Base-by-base conservation (phyloP, 768 basidiomycete species). In the Zangia roseola region DNA sequence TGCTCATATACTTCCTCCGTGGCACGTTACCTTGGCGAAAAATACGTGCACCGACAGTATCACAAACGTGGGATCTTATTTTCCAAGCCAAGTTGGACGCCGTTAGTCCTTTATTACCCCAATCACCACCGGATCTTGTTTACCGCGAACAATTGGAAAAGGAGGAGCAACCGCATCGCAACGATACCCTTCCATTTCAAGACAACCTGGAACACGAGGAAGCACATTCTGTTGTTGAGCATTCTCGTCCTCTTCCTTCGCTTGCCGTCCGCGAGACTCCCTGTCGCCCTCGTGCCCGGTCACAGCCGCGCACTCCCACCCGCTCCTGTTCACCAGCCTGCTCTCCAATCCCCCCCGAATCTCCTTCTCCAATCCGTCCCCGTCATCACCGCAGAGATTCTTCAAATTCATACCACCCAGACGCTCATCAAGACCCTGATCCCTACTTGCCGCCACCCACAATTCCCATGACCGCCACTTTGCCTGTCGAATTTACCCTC, bases 11-110 rank as follows among this genome's bases (percentile, higher is more conserved):
- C 59, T 89, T 91, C 65, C 68, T 89, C 13, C 83, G 86, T 6
- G 87, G 88, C 14, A 83, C 82, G 0, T 72, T 90, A 3, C 88
- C 88, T 1, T 91, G 88, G 88, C 76, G 85, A 59, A 86, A 84
- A 69, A 61, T 88, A 37, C 80, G 83, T 37, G 88, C 82, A 0
- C 71, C 79, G 30, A 79, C 86, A 10, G 77, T 86, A 12, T 74
- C 79, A 6, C 79, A 75, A 33, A 90, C 88, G 0, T 90, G 88
- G 88, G 81, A 88, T 51, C 73, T 86, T 51, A 90, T 91, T 50
- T 78, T 83, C 16, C 85, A 86, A 56, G 77, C 82, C 30, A 91
- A 91, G 63, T 65, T 88, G 36, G 78, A 80, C 25, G 76, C 79
- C 28, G 81, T 86, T 10, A 53, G 54, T 19, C 49, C 54, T 35